phyloP scores from a whole-genome alignment of 2,329 filamentous ascomycete genomes.

The Colletotrichum spaethianum region DNA sequence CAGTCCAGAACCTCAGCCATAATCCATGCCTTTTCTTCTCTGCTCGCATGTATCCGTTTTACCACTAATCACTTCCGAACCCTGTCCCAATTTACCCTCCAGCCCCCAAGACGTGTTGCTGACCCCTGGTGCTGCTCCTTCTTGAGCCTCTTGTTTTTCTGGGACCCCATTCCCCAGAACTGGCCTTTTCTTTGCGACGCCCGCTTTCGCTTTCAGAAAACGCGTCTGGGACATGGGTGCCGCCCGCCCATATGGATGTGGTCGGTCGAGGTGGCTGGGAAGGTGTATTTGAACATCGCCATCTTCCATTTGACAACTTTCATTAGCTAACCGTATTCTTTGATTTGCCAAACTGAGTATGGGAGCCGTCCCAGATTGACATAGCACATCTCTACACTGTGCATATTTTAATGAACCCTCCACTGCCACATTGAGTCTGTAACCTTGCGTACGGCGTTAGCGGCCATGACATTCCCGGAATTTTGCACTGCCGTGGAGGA shows the following conservation, averaged over 20 bases:
- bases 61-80: background rate
- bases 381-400: background rate
- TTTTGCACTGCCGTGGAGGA: background rate
- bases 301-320: background rate
- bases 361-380: background rate
- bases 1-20: background rate
- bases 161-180: background rate
- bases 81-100: background rate
- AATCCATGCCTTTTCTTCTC: background rate
- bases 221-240: background rate
- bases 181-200: background rate
- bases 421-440: background rate
- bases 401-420: background rate
- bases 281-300: background rate
- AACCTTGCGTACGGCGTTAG: background rate
- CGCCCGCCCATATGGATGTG: background rate
- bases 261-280: background rate
- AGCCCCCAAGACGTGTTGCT: slow-evolving; percentile 1
- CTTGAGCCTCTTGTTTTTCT: background rate
- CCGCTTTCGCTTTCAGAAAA: slow-evolving; percentile 8
- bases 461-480: too few relatives aligned
- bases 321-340: background rate
- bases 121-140: background rate
- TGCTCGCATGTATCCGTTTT: background rate
- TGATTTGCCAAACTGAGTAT: background rate